Percentiles rank a stretch among this genome's conserved stretches.
phyloP scores from a whole-genome alignment of 129 eudicot genomes.

The Artemisia argyi region DNA sequence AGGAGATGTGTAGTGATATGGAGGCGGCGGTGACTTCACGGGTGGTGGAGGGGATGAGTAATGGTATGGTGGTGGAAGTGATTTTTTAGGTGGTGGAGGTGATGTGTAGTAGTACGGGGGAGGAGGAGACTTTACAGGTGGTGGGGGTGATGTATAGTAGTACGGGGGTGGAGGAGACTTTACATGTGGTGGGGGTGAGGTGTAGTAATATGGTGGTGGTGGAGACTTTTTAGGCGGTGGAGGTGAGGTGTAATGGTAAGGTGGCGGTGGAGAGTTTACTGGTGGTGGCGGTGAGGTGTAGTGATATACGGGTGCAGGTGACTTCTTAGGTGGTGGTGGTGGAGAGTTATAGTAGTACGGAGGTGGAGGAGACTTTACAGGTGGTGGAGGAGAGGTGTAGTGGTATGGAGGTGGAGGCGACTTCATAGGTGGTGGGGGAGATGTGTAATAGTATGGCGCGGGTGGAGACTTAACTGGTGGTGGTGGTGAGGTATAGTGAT shows the following conservation, averaged over 20 bases:
- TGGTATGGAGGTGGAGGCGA: conserved; percentile 21
- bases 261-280: conserved; percentile 16
- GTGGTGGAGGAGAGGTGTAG: conserved; percentile 28
- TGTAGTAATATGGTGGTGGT: conserved; percentile 20
- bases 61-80: conserved; percentile 22
- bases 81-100: conserved; percentile 21
- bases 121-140: conserved; percentile 11
- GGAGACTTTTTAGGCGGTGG: conserved; percentile 19
- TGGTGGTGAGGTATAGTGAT: conserved; percentile 25
- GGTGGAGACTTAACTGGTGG: conserved; percentile 21
- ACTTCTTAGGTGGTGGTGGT: too few species aligned
- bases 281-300: conserved; percentile 26
- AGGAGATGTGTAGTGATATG: conserved; percentile 29
- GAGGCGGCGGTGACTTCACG: conserved; percentile 19
- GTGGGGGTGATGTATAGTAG: conserved; percentile 33
- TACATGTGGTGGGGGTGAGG: conserved; percentile 15
- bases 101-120: conserved; percentile 38
- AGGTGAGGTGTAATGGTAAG: conserved; percentile 28
- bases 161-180: conserved; percentile 35
- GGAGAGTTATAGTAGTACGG: neutral
- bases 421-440: conserved; percentile 18
- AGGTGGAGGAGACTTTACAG: neutral
- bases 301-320: neutral
- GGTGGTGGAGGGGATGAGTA: conserved; percentile 36
- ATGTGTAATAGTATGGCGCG: conserved; percentile 10